Conservation (phyloP, 805 yeast genomes). For the Saccharomycopsis malanga region DNA sequence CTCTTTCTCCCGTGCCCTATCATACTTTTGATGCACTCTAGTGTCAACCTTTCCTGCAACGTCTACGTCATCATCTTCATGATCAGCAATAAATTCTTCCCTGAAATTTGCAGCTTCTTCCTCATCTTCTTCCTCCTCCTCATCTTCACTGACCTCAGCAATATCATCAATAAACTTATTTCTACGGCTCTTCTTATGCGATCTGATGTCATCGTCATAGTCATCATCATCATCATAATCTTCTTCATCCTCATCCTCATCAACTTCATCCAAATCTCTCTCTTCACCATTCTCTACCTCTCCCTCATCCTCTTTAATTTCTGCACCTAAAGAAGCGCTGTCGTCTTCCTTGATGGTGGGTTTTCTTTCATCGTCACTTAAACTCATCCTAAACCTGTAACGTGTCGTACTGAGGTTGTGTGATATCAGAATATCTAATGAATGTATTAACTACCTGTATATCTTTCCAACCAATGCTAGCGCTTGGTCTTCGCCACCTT, state of each 20-base stretch:
- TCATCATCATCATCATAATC: conserved; percentile 44
- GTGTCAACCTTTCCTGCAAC: conserved; percentile 46
- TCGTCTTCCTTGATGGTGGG: not conserved
- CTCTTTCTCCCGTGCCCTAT: conserved; percentile 75
- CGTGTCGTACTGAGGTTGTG: too few relatives aligned
- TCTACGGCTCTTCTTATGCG: conserved; percentile 42
- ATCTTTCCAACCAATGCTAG: too few relatives aligned
- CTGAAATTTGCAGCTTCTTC: conserved; percentile 83
- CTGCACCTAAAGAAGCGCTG: not conserved
- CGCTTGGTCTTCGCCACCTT: too few relatives aligned
- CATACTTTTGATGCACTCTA: conserved; percentile 84
- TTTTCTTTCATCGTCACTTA: conserved; percentile 1
- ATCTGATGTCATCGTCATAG: conserved; percentile 45
- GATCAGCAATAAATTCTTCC: conserved; percentile 73
- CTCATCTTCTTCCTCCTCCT: conserved; percentile 92
- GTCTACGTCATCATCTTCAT: conserved; percentile 51
- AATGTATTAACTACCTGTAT: too few relatives aligned
- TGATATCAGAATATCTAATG: too few relatives aligned
- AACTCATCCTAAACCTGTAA: too few relatives aligned
- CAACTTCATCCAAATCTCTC: conserved; percentile 23
- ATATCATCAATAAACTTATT: conserved; percentile 96
- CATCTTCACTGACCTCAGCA: conserved; percentile 98
- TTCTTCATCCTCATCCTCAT: conserved; percentile 31
- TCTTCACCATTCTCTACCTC: not conserved
- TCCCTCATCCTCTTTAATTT: not conserved